Conservation (phyloP, 2,329 filamentous ascomycete genomes). For the Dothistroma pini region DNA sequence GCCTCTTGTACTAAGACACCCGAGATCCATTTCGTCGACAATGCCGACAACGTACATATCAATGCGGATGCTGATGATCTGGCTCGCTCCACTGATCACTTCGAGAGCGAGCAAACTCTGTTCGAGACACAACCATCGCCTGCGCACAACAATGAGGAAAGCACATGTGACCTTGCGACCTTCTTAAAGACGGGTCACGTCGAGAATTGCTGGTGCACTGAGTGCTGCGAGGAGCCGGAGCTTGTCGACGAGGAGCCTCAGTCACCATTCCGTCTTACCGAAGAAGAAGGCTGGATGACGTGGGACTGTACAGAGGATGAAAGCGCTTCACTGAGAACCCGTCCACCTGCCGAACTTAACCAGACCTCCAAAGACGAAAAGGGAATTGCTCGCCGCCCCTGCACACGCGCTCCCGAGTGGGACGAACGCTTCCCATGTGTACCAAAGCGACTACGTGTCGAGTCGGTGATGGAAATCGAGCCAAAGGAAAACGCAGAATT, state of each 20-base stretch:
- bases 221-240: conserved; percentile 24
- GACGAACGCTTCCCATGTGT: conserved; percentile 11
- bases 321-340: neutral
- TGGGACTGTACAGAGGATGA: conserved; percentile 19
- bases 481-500: conserved; percentile 4
- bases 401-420: conserved; percentile 3
- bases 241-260: conserved; percentile 16
- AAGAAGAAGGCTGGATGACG: conserved; percentile 24
- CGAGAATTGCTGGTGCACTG: conserved; percentile 30
- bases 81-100: conserved; percentile 25
- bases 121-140: conserved; percentile 18
- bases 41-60: neutral
- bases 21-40: neutral
- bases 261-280: neutral
- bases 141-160: conserved; percentile 11
- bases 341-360: neutral
- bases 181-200: conserved; percentile 32
- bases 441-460: neutral
- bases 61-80: conserved; percentile 15
- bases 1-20: neutral
- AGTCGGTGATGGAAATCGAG: neutral
- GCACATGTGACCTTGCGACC: conserved; percentile 25
- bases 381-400: neutral
- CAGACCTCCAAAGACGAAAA: conserved; percentile 1
- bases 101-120: conserved; percentile 27